Evolutionary conservation across 768 basidiomycete species (phyloP), one percentile per base, ranked within the genome.

Genomic region (Panaeolus cyanescens): DNA sequence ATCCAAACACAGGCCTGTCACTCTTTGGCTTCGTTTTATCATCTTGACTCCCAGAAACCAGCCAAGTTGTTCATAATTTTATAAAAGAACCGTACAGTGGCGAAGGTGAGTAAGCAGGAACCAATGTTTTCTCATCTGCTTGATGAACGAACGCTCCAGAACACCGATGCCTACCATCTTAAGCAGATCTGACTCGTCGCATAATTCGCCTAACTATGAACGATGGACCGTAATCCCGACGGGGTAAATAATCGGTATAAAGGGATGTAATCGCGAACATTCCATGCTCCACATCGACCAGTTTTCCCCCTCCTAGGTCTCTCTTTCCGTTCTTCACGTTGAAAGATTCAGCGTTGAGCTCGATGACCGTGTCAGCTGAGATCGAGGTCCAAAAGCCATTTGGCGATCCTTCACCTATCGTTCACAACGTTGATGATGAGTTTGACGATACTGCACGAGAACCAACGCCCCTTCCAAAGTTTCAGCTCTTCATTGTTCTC

Each of bases 381-480:
- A 28, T 50, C 15, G 45, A 50, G 25, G 45, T 50, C 30, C 45
- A 50, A 50, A 50, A 50, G 30, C 45, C 45, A 12, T 50, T 50
- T 28, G 45, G 45, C 25, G 45, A 50, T 6, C 45, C 45, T 13
- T 1, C 45, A 15, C 7, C 45, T 4, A 28, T 50, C n/a, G 55
- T 20, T 34, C 33, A 33, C 28, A 20, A 56, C 32, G 15, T 5
- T 10, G 33, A 32, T 22, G 32, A 56, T 9, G 55, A 56, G 10
- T 34, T 33, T 28, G 55, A 56, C 31, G 36, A 56, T 56, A 9
- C 55, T 50, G 13, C 45, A 50, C 22, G 28, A 61, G 64, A 64
- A 60, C 69, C 71, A 12, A 77, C 79, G 13, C 77, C 79, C 20
- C 69, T 82, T 9, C 81, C 81, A 4, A 75, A 71, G 54, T 62